A percentile compares a stretch with the other conserved stretches of the same genome.
Conservation (phyloP, 129 eudicot genomes). For the Flaveria robusta region DNA sequence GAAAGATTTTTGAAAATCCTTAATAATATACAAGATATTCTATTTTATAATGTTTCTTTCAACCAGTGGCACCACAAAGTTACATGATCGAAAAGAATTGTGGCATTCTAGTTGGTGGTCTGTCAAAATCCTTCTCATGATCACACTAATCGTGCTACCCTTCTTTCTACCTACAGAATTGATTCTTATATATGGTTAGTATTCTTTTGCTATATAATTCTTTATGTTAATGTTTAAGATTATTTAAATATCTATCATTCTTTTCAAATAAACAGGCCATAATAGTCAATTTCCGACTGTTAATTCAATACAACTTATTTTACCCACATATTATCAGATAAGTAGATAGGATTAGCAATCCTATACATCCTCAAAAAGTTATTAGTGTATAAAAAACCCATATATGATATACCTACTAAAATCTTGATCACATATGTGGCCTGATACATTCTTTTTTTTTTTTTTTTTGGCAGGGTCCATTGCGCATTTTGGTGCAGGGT, state of each 20-base stretch:
- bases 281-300: not conserved
- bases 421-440: not conserved
- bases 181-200: slow-evolving; percentile 69
- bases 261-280: not conserved
- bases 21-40: slow-evolving; percentile 55
- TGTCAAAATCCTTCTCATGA: slow-evolving; percentile 50
- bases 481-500: slow-evolving; percentile 97
- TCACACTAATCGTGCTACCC: slow-evolving; percentile 45
- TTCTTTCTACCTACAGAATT: slow-evolving; percentile 54
- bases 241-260: not conserved
- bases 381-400: not conserved
- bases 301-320: not conserved
- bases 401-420: no score
- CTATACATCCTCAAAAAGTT: not conserved
- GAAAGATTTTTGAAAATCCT: slow-evolving; percentile 32
- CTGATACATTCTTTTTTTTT: slow-evolving; percentile 20
- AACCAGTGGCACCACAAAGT: slow-evolving; percentile 72
- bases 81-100: slow-evolving; percentile 53
- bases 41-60: slow-evolving; percentile 70
- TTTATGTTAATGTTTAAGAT: not conserved
- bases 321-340: not conserved
- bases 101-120: slow-evolving; percentile 93
- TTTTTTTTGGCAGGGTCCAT: slow-evolving; percentile 56
- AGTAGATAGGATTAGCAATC: not conserved
- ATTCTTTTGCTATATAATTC: not conserved